These are phyloP conservation scores for Rhizomucor pusillus DNA, from an alignment of 371 early-diverging fungal species.

Conservation along the genomic window DNA sequence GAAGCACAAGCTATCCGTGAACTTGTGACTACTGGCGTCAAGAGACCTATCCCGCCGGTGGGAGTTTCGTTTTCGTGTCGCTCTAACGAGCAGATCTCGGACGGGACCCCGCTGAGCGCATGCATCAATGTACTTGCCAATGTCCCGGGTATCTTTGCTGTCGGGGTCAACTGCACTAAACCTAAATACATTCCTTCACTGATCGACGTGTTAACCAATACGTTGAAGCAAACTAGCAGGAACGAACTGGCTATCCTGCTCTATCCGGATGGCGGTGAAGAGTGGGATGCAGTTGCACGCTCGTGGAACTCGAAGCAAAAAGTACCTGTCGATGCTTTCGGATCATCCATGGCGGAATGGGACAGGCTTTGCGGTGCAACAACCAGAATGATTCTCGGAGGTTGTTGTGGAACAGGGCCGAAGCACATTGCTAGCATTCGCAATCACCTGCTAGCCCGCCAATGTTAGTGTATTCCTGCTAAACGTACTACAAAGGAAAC, in stretches of 20 bases:
- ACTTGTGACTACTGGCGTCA: slow-evolving; percentile 17
- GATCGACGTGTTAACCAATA: neutral
- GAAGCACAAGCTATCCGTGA: slow-evolving; percentile 48
- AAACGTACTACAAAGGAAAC: too few relatives aligned
- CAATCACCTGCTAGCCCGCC: too few relatives aligned
- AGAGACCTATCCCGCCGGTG: slow-evolving; percentile 16
- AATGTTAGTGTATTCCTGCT: too few relatives aligned
- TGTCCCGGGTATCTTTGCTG: slow-evolving; percentile 27
- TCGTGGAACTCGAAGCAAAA: slow-evolving; percentile 22
- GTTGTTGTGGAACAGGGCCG: slow-evolving; percentile 49
- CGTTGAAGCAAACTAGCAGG: neutral
- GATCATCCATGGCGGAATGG: slow-evolving; percentile 16
- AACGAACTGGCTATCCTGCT: slow-evolving; percentile 24
- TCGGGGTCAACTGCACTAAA: slow-evolving; percentile 62
- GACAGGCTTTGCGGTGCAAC: slow-evolving; percentile 14
- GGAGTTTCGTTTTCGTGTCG: slow-evolving; percentile 45
- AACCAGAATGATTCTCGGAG: slow-evolving; percentile 42
- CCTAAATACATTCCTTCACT: slow-evolving; percentile 30
- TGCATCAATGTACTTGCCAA: slow-evolving; percentile 18
- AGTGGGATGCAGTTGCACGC: slow-evolving; percentile 38
- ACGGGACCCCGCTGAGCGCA: slow-evolving; percentile 32
- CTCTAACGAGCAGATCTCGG: slow-evolving; percentile 34
- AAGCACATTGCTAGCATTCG: slow-evolving; percentile 23
- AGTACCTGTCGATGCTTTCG: slow-evolving; percentile 32
- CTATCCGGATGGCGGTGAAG: slow-evolving; percentile 48